Evolutionary conservation across 352 stramenopile species (phyloP).

Genomic region (Bremia lactucae): DNA sequence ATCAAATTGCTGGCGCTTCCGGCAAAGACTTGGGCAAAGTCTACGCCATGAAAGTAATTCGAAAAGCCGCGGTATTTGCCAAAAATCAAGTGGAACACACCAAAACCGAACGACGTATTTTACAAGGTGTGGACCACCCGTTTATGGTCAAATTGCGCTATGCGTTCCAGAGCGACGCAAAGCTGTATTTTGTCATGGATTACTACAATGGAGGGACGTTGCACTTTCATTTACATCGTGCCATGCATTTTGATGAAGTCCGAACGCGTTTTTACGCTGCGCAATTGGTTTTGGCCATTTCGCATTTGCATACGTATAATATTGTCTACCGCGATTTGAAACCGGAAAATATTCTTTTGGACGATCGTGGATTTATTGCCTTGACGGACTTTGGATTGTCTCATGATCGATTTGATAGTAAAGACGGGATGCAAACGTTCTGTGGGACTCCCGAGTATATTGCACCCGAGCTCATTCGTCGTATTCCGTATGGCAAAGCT

Average conservation of each 20-base stretch:
- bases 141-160: constrained; percentile 84
- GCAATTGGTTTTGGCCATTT: constrained; percentile 70
- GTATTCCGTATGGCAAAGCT: constrained; percentile 57
- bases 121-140: constrained; percentile 77
- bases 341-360: constrained; percentile 80
- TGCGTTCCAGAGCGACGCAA: constrained; percentile 76
- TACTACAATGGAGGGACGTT: constrained; percentile 83
- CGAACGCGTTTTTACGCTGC: constrained; percentile 70
- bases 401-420: constrained; percentile 65
- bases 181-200: constrained; percentile 86
- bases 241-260: constrained; percentile 58
- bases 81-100: constrained; percentile 89
- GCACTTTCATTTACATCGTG: constrained; percentile 67
- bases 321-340: constrained; percentile 84
- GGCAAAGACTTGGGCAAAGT: constrained; percentile 33
- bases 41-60: constrained; percentile 90
- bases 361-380: constrained; percentile 74
- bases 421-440: constrained; percentile 72
- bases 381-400: constrained; percentile 86
- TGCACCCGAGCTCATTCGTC: constrained; percentile 65
- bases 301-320: constrained; percentile 77
- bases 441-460: constrained; percentile 83
- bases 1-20: constrained; percentile 22
- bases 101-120: constrained; percentile 82
- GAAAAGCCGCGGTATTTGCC: constrained; percentile 80